These are phyloP conservation scores for Diaporthe capsici DNA, from an alignment of 2,329 filamentous ascomycete genomes.

Conservation along the genomic window DNA sequence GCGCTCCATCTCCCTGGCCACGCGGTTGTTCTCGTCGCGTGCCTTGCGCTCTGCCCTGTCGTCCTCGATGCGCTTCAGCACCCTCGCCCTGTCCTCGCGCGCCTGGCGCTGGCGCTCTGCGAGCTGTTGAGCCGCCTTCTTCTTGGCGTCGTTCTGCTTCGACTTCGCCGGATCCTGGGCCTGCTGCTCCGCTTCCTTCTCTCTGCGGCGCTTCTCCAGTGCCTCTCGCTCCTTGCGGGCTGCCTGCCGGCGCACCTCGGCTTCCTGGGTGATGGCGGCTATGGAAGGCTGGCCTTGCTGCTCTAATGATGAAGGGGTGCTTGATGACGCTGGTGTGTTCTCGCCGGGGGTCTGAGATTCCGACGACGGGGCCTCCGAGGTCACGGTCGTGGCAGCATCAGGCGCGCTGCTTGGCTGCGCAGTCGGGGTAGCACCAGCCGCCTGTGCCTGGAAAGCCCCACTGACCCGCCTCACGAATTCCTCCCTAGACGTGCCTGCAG, in stretches of 20 bases:
- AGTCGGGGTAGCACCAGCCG: conserved; percentile 18
- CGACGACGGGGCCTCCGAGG: conserved; percentile 38
- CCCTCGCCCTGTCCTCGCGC: conserved; percentile 77
- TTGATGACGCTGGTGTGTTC: conserved; percentile 44
- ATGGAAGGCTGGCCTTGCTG: conserved; percentile 30
- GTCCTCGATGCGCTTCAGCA: conserved; percentile 81
- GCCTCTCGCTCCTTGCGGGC: conserved; percentile 65
- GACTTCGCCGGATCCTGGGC: conserved; percentile 40
- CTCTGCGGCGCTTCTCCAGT: conserved; percentile 48
- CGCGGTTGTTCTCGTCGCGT: conserved; percentile 65
- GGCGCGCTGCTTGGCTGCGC: conserved; percentile 35
- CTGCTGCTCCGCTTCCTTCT: conserved; percentile 56
- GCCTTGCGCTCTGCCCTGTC: conserved; percentile 79
- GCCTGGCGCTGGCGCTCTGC: conserved; percentile 76
- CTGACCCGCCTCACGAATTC: conserved; percentile 74
- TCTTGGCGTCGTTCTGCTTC: conserved; percentile 58
- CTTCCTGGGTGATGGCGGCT: conserved; percentile 19
- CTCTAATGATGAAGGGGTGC: conserved; percentile 36
- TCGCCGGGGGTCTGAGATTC: conserved; percentile 44
- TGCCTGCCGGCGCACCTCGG: conserved; percentile 56
- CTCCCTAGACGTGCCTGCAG: conserved; percentile 72
- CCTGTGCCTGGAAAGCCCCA: conserved; percentile 53
- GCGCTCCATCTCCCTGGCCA: conserved; percentile 51
- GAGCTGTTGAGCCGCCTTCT: conserved; percentile 66
- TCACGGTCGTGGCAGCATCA: conserved; percentile 22